phyloP scores from a whole-genome alignment of 2,329 filamentous ascomycete species.

The Talaromyces sp. region DNA sequence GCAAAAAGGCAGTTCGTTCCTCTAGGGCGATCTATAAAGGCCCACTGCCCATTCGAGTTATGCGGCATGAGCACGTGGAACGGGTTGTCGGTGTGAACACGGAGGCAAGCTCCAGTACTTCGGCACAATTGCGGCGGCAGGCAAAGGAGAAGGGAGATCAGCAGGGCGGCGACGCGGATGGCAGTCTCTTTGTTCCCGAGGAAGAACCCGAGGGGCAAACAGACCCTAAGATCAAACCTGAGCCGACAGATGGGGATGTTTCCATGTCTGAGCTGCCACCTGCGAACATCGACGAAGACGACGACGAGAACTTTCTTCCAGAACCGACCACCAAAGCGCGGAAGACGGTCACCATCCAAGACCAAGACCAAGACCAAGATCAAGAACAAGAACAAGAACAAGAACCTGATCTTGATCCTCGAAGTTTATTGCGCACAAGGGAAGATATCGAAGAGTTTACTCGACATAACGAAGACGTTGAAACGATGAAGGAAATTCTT shows the following conservation, averaged over 20 bases:
- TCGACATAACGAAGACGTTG: conserved; percentile 34
- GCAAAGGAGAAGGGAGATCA: conserved; percentile 23
- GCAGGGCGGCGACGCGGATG: conserved; percentile 21
- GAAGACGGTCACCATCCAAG: conserved; percentile 24
- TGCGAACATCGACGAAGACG: conserved; percentile 22
- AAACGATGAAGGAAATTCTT: conserved; percentile 35
- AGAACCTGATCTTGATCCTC: conserved; percentile 11
- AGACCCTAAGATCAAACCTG: conserved; percentile 45
- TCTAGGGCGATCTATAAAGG: conserved; percentile 23
- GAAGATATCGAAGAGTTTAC: conserved; percentile 41
- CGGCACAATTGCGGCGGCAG: conserved; percentile 36
- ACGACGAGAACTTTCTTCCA: conserved; percentile 22
- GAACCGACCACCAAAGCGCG: conserved; percentile 31
- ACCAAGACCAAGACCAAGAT: conserved; percentile 1
- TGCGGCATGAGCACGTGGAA: conserved; percentile 52
- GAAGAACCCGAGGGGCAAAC: conserved; percentile 29
- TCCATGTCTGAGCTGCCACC: conserved; percentile 25
- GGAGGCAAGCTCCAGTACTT: conserved; percentile 45
- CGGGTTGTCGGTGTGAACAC: conserved; percentile 50
- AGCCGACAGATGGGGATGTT: conserved; percentile 48
- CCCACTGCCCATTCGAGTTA: conserved; percentile 51
- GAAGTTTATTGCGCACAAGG: conserved; percentile 34
- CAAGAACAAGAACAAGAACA: conserved; percentile 13
- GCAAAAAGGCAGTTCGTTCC: conserved; percentile 25
- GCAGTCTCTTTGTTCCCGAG: conserved; percentile 29